These are phyloP conservation scores for Rhizopogon sp. DNA, from an alignment of 768 basidiomycete species.

Conservation along the genomic window DNA sequence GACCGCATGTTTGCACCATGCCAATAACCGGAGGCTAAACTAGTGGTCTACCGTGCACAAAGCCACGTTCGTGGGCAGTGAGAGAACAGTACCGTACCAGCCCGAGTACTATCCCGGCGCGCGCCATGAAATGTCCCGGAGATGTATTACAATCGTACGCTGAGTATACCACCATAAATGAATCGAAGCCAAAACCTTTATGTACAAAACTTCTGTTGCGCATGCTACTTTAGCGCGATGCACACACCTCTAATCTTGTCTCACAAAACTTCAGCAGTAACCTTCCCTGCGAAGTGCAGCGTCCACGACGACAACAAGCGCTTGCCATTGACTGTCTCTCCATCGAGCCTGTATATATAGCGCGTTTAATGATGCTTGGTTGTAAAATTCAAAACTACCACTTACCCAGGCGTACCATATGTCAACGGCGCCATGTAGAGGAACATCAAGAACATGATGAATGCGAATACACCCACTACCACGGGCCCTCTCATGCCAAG, in stretches of 20 bases:
- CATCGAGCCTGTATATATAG: conserved; percentile 56
- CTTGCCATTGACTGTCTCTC: conserved; percentile 79
- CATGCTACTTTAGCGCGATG: not conserved
- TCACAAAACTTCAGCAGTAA: conserved; percentile 34
- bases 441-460: conserved; percentile 61
- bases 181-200: not conserved
- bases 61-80: not conserved
- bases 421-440: conserved; percentile 84
- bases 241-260: not conserved
- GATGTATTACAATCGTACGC: no score
- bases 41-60: no score
- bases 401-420: conserved; percentile 95
- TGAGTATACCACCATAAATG: not conserved
- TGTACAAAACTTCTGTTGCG: not conserved
- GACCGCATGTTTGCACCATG: conserved; percentile 4
- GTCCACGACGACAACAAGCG: conserved; percentile 89
- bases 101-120: no score
- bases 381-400: conserved; percentile 10
- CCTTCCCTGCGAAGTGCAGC: conserved; percentile 84
- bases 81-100: not conserved
- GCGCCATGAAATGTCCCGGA: no score
- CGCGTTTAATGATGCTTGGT: conserved; percentile 11
- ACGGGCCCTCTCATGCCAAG: conserved; percentile 74
- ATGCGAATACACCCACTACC: conserved; percentile 50
- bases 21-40: not conserved